These are phyloP conservation scores for Eucalyptus tenuipes DNA, from an alignment of 345 rosid species.

Conservation along the genomic window DNA sequence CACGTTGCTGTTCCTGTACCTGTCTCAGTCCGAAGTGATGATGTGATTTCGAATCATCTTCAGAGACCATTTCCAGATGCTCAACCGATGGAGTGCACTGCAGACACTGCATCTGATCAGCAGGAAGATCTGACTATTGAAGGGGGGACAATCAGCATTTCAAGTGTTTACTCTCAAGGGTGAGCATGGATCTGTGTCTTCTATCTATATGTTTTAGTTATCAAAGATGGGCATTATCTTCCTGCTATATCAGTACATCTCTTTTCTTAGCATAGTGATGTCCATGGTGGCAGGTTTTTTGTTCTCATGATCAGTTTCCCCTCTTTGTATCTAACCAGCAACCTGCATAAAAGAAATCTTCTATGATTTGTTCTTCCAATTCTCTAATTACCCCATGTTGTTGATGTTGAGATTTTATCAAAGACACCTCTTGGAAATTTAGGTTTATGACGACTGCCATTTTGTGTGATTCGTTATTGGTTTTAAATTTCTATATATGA, in stretches of 20 bases:
- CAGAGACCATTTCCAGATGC: conserved; percentile 41
- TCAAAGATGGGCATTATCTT: neutral
- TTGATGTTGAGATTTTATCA: neutral
- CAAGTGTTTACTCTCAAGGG: conserved; percentile 70
- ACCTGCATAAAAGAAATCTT: neutral
- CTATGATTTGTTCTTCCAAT: neutral
- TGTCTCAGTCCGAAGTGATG: conserved; percentile 18
- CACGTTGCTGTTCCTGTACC: conserved; percentile 16
- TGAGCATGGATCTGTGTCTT: conserved; percentile 4
- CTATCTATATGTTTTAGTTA: neutral
- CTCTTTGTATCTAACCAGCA: neutral
- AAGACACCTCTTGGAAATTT: neutral
- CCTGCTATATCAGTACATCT: neutral
- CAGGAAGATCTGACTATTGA: conserved; percentile 62
- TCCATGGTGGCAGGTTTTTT: neutral
- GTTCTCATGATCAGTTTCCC: neutral
- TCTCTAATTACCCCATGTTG: neutral
- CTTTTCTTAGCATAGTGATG: neutral
- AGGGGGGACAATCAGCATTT: conserved; percentile 93
- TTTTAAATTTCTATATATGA: neutral
- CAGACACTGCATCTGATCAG: conserved; percentile 25
- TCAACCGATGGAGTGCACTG: conserved; percentile 38
- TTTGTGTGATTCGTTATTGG: neutral
- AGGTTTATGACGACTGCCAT: neutral
- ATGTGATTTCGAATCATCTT: conserved; percentile 18